Conservation (phyloP, 805 yeast species). For the Wickerhamiella bombiphila region DNA sequence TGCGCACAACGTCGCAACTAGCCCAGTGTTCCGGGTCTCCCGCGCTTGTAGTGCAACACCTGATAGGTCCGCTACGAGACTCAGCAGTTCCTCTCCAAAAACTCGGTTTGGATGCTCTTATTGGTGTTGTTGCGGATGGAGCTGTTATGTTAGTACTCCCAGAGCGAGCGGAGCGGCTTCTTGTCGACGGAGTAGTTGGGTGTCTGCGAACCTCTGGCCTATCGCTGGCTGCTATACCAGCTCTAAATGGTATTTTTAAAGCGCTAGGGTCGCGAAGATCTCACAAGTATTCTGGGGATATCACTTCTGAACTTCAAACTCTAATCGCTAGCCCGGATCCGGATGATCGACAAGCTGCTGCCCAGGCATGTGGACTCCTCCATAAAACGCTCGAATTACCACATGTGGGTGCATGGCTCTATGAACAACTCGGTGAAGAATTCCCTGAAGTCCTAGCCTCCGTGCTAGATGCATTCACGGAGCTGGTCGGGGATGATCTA, state of each 20-base stretch:
- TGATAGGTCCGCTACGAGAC: slow-evolving; percentile 52
- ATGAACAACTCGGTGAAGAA: slow-evolving; percentile 87
- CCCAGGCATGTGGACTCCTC: not conserved
- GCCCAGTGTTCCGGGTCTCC: slow-evolving; percentile 54
- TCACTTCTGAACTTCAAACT: not conserved
- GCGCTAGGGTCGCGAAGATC: slow-evolving; percentile 18
- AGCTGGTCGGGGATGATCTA: slow-evolving; percentile 41
- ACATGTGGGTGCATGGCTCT: slow-evolving; percentile 25
- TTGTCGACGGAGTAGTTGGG: slow-evolving; percentile 61
- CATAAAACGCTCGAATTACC: not conserved
- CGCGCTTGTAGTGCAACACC: slow-evolving; percentile 39
- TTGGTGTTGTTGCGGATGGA: slow-evolving; percentile 17
- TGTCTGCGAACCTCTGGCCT: not conserved
- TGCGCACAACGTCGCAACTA: slow-evolving; percentile 55
- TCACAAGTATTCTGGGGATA: not conserved
- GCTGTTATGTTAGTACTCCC: slow-evolving; percentile 38
- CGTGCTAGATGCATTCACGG: slow-evolving; percentile 51
- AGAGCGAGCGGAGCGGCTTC: slow-evolving; percentile 42
- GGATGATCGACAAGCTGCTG: not conserved
- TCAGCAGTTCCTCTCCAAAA: slow-evolving; percentile 65
- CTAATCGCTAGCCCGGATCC: slow-evolving; percentile 1
- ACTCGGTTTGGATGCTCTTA: slow-evolving; percentile 56
- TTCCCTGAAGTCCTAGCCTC: slow-evolving; percentile 90
- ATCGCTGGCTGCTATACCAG: not conserved
- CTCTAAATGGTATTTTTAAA: slow-evolving; percentile 33